Percentiles rank a stretch among this genome's conserved stretches.
Conservation (phyloP, 176 grass and related monocot species). For the Chloris gayana region DNA sequence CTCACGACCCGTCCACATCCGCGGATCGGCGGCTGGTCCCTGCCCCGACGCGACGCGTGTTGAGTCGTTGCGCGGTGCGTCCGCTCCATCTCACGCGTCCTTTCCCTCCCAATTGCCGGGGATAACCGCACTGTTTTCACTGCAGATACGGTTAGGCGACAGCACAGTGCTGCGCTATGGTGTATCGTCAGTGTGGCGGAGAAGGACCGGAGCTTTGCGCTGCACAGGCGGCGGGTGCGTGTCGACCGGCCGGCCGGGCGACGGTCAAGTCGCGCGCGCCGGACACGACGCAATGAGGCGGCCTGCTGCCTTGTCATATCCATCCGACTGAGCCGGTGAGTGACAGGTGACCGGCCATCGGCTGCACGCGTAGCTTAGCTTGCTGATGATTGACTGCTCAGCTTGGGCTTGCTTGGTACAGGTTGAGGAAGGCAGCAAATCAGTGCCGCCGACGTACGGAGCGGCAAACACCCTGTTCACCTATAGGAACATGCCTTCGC, state of each 20-base stretch:
- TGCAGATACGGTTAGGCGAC: neutral
- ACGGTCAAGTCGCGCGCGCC: neutral
- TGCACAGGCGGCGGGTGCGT: neutral
- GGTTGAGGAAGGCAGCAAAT: no score
- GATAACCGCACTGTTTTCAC: neutral
- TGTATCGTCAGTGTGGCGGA: neutral
- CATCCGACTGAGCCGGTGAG: conserved; percentile 7
- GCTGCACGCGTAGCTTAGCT: neutral
- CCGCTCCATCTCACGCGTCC: neutral
- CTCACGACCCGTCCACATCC: neutral
- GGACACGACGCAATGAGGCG: neutral
- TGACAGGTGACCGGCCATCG: conserved; percentile 22
- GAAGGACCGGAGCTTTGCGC: neutral
- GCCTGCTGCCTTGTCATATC: neutral
- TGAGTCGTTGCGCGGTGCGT: neutral
- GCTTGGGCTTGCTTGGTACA: neutral
- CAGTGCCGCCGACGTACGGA: neutral
- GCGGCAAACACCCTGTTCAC: neutral
- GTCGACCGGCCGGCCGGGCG: neutral
- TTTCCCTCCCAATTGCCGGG: conserved; percentile 33
- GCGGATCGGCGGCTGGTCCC: neutral
- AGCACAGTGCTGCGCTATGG: no score
- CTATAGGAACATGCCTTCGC: neutral
- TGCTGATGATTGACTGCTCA: neutral
- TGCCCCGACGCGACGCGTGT: conserved; percentile 2